Evolutionary conservation across 179 eudicot genomes (phyloP), one percentile per base, ranked within the genome.

Genomic region (Gypsophila paniculata): DNA sequence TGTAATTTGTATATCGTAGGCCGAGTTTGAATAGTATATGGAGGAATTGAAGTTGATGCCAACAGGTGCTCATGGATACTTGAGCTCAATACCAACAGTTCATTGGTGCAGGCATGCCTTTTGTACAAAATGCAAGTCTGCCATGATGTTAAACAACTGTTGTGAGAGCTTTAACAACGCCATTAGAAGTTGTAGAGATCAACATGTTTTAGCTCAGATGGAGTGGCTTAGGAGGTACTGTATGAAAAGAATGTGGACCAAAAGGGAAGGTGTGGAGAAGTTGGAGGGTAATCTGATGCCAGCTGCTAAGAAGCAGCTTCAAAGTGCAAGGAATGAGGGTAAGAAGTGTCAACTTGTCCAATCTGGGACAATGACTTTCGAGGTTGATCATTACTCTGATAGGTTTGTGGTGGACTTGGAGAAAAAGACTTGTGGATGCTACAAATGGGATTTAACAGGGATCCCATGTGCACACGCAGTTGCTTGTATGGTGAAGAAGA

Each of bases 151-250:
- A 3, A 61, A 61, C 9, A 61, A 61, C 4, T 61, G 44, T 17
- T 61, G 21, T 61, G 42, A 61, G 5, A 60, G 64, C 25, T 60
- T 60, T 26, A 60, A 60, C n/a, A 60, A 60, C 26, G 64, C n/a
- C 13, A 13, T 60, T 8, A 60, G 18, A 29, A 26, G 5, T 4
- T 26, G 38, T 60, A 60, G 64, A 17, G 64, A 60, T 11, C 12
- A 60, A 4, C 39, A 18, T 13, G 2, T 60, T 1, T 26, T 60
- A 29, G 4, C 39, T 12, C 12, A 25, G 14, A 29, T 61, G 42
- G 42, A 61, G 42, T 26, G 65, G 65, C 15, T 61, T 61, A 61
- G 65, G 10, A 61, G 65, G 19, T 32, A 29, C 7, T 5, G 6
- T 13, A 15, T 15, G 42, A 26, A 29, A 12, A 61, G 38, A 7